Conservation (phyloP, 2,329 filamentous ascomycete genomes). For the Beauveria brongniartii region DNA sequence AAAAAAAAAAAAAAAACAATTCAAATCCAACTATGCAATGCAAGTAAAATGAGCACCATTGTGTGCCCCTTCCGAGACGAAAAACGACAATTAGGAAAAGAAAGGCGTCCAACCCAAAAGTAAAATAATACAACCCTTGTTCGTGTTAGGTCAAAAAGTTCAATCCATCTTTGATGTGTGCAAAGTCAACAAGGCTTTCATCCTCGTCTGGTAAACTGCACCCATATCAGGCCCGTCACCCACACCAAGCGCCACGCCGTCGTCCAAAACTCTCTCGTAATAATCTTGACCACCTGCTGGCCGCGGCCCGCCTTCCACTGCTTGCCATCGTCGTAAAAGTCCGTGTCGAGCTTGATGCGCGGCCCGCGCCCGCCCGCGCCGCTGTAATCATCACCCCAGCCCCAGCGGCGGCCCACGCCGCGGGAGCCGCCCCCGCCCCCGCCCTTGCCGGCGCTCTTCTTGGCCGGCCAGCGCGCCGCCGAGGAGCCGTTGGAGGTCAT, state of each 20-base stretch:
- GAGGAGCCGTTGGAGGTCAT: slow-evolving; percentile 20
- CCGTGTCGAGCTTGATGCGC: slow-evolving; percentile 45
- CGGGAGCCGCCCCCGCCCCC: slow-evolving; percentile 29
- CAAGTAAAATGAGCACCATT: neutral
- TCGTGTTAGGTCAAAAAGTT: neutral
- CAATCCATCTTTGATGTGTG: neutral
- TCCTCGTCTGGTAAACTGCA: slow-evolving; percentile 57
- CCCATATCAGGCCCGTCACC: slow-evolving; percentile 57
- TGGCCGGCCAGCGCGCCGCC: slow-evolving; percentile 15
- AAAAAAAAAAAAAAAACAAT: neutral
- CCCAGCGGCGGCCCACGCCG: slow-evolving; percentile 26
- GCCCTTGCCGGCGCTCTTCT: slow-evolving; percentile 29
- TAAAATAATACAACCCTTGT: neutral
- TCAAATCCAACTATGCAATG: slow-evolving; percentile 1
- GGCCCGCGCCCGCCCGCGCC: slow-evolving; percentile 34
- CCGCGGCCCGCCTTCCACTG: slow-evolving; percentile 24
- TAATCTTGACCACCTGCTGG: slow-evolving; percentile 31
- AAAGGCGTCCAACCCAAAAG: neutral
- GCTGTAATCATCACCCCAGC: slow-evolving; percentile 33
- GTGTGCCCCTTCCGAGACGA: neutral
- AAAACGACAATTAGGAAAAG: neutral
- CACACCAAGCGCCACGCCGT: slow-evolving; percentile 55
- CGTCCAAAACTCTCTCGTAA: slow-evolving; percentile 52
- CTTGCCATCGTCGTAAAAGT: slow-evolving; percentile 37
- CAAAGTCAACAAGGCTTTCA: slow-evolving; percentile 23